phyloP scores from a whole-genome alignment of 345 rosid genomes.

The Eucalyptus sp. region DNA sequence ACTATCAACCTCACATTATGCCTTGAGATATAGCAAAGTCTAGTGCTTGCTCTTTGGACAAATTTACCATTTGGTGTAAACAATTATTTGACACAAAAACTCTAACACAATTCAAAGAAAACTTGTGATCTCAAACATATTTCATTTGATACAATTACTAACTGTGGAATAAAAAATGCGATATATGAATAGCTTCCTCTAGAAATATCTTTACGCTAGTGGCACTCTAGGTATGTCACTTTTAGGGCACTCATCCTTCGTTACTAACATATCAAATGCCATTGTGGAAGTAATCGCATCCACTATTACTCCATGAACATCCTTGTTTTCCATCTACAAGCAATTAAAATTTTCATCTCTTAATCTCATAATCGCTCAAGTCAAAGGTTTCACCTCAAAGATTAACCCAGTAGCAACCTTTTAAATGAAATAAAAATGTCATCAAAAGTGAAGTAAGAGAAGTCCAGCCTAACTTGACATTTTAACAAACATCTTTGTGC shows the following conservation, averaged over 20 bases:
- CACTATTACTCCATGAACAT: background rate
- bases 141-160: background rate
- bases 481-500: background rate
- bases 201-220: background rate
- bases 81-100: background rate
- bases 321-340: background rate
- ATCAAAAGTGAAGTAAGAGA: background rate
- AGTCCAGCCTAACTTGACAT: background rate
- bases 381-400: background rate
- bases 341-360: background rate
- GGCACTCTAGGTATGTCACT: background rate
- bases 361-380: fast-evolving
- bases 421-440: background rate
- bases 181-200: background rate
- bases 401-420: background rate
- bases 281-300: background rate
- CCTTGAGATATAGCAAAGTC: background rate
- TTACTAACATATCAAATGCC: background rate
- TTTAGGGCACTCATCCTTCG: background rate
- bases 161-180: background rate
- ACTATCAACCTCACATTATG: background rate
- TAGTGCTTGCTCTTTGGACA: background rate
- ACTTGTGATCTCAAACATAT: background rate
- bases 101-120: background rate
- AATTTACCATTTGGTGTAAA: background rate